A percentile compares a stretch with the other conserved stretches of the same genome.
Conservation (phyloP, 495 filamentous ascomycete species). For the Aspergillus bridgeri region DNA sequence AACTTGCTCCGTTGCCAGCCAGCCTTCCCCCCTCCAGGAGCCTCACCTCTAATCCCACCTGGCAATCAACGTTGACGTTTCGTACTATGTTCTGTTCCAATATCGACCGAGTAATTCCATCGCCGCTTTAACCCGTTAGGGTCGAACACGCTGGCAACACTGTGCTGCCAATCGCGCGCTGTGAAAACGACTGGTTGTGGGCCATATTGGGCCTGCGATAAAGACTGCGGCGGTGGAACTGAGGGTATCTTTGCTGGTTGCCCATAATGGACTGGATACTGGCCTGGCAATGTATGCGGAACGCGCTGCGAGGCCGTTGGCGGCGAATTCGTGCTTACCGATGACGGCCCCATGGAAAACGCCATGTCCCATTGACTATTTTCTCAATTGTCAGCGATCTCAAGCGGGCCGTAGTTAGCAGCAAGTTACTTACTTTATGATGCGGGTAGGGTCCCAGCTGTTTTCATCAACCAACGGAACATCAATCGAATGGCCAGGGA, state of each 20-base stretch:
- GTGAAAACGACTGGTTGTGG: slow-evolving; percentile 70
- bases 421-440: slow-evolving; percentile 75
- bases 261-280: slow-evolving; percentile 41
- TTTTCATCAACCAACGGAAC: slow-evolving; percentile 64
- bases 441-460: slow-evolving; percentile 85
- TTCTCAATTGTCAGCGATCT: slow-evolving; percentile 24
- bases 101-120: slow-evolving; percentile 53
- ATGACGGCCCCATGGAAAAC: slow-evolving; percentile 64
- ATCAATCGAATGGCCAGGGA: slow-evolving; percentile 43
- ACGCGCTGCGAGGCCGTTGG: slow-evolving; percentile 37
- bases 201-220: slow-evolving; percentile 54
- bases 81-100: slow-evolving; percentile 25
- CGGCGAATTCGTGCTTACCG: slow-evolving; percentile 48
- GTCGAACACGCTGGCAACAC: slow-evolving; percentile 85
- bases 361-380: slow-evolving; percentile 86
- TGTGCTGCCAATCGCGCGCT: slow-evolving; percentile 94
- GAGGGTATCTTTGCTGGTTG: slow-evolving; percentile 30
- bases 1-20: background rate
- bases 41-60: background rate
- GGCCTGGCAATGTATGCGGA: slow-evolving; percentile 25
- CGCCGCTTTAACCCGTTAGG: slow-evolving; percentile 68
- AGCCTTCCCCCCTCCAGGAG: background rate
- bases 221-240: slow-evolving; percentile 41
- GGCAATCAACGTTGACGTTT: slow-evolving; percentile 39
- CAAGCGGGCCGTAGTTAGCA: background rate